A percentile compares a stretch with the other conserved stretches of the same genome.
These are phyloP conservation scores for Daldinia concentrica DNA, from an alignment of 495 filamentous ascomycete species.

Conservation along the genomic window DNA sequence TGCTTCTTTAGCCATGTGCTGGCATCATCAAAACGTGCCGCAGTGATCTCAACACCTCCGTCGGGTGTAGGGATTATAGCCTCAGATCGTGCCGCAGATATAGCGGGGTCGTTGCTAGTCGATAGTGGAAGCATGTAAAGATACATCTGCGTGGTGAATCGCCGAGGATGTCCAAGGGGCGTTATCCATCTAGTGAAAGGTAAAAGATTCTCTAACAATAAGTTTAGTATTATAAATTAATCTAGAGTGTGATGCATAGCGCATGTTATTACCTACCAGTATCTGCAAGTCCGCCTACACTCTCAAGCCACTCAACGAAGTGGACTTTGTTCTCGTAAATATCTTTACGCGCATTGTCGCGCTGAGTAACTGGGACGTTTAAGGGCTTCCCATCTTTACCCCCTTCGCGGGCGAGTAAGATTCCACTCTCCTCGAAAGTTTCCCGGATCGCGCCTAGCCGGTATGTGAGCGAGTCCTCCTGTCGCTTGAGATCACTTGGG, in stretches of 20 bases:
- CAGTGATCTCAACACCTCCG: constrained; percentile 85
- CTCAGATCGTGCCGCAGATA: constrained; percentile 47
- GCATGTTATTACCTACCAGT: constrained; percentile 66
- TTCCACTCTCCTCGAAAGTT: constrained; percentile 94
- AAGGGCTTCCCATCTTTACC: constrained; percentile 55
- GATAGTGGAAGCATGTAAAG: constrained; percentile 86
- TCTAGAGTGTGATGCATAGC: not conserved
- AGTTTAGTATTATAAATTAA: constrained; percentile 2
- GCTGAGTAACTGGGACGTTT: constrained; percentile 64
- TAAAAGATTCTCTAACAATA: constrained; percentile 64
- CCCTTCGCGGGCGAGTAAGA: constrained; percentile 73
- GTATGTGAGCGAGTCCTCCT: constrained; percentile 74
- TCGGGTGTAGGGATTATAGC: constrained; percentile 71
- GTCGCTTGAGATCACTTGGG: constrained; percentile 57
- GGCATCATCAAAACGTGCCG: constrained; percentile 77
- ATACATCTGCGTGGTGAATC: constrained; percentile 97
- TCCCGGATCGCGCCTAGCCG: constrained; percentile 84
- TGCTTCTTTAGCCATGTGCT: constrained; percentile 73
- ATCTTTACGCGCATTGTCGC: constrained; percentile 70
- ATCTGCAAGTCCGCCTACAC: constrained; percentile 71
- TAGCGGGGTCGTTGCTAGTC: constrained; percentile 47
- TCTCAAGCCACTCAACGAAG: constrained; percentile 73
- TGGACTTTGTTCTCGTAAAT: constrained; percentile 68
- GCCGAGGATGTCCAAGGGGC: constrained; percentile 71
- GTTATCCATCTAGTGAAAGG: constrained; percentile 96